Percentiles rank a stretch among this genome's conserved stretches.
These are phyloP conservation scores for Cymbopogon citratus DNA, from an alignment of 176 grass and related monocot genomes.

Conservation along the genomic window DNA sequence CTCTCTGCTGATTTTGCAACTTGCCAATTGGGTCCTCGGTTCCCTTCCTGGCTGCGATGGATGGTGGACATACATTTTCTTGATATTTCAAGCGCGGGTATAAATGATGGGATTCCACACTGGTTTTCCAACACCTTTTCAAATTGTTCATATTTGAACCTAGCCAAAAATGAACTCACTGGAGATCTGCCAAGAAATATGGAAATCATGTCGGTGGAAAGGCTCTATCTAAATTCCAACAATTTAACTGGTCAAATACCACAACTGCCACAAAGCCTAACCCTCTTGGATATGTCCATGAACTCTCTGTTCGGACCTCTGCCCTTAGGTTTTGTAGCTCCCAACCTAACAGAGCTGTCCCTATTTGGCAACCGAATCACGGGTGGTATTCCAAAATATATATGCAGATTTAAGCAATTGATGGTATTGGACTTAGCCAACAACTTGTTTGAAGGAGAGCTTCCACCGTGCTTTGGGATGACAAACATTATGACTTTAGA, in stretches of 20 bases:
- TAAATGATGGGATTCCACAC: not conserved
- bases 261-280: not conserved
- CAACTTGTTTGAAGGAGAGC: conserved; percentile 25
- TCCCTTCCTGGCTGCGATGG: conserved; percentile 33
- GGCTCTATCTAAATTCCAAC: not conserved
- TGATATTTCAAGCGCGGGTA: not conserved
- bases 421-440: not conserved
- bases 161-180: conserved; percentile 15
- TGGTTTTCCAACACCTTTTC: conserved; percentile 19
- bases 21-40: conserved; percentile 23
- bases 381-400: conserved; percentile 12
- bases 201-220: not conserved
- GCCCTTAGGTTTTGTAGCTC: not conserved
- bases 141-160: not conserved
- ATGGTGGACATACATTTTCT: not conserved
- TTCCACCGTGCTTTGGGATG: not conserved
- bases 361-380: conserved; percentile 22
- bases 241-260: not conserved
- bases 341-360: not conserved
- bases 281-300: not conserved
- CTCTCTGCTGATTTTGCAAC: not conserved
- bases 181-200: conserved; percentile 10
- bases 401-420: not conserved
- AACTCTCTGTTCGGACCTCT: not conserved
- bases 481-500: not conserved